These are phyloP conservation scores for Nelumbo lutea DNA, from an alignment of 164 flowering plant genomes.

Conservation along the genomic window DNA sequence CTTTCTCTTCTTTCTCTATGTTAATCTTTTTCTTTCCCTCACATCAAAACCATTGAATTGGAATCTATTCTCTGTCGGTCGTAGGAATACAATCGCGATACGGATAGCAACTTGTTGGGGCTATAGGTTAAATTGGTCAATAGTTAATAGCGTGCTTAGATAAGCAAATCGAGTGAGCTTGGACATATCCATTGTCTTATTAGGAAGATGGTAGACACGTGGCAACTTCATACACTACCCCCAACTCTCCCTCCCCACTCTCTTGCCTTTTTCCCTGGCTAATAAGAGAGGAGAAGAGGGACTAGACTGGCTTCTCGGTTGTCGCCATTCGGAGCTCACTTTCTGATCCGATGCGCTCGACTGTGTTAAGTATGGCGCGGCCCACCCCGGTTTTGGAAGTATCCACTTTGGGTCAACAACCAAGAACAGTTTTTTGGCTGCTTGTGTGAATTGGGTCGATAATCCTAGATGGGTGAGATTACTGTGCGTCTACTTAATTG, in stretches of 20 bases:
- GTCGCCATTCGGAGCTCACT: neutral
- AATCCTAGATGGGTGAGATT: neutral
- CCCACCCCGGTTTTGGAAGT: slow-evolving; percentile 28
- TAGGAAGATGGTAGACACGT: no score
- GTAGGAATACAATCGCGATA: no score
- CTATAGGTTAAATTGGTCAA: no score
- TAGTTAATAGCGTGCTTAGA: no score
- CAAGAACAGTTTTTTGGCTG: slow-evolving; percentile 32
- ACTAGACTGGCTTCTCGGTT: neutral
- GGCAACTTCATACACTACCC: no score
- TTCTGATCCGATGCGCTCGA: no score
- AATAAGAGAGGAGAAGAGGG: no score
- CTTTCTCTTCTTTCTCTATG: neutral
- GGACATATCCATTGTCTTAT: slow-evolving; percentile 27
- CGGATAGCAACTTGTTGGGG: no score
- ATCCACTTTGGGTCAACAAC: slow-evolving; percentile 44
- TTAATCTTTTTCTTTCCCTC: neutral
- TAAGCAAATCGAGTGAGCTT: neutral
- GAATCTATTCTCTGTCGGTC: no score
- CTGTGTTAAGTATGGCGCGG: slow-evolving; percentile 4
- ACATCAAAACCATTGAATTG: no score
- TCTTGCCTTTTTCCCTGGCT: neutral
- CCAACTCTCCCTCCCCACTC: neutral
- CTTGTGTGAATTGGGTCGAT: slow-evolving; percentile 26
- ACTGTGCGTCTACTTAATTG: no score